Evolutionary conservation across 1,139 yeast genomes (phyloP), one percentile per base, ranked within the genome.

Genomic region (Waltiozyma solani): DNA sequence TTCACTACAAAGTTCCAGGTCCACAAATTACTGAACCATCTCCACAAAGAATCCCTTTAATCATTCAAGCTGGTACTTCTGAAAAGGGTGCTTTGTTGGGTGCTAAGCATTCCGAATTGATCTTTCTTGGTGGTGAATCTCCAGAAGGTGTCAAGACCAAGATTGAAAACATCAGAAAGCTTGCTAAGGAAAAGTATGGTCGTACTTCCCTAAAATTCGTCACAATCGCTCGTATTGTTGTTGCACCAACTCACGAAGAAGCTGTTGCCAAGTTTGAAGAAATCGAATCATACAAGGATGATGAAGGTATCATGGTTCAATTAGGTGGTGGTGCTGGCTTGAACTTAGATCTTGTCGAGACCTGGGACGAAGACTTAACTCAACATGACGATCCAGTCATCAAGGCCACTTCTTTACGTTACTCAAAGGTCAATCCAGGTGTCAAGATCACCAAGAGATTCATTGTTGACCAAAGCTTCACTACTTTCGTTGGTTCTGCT

Each of bases 21-120:
- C 71, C 71, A 10, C 58, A 51, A 41, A 62, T 67, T 36, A 58
- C 67, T 11, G 64, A 62, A 37, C 73, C 72, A 19, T 60, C 69
- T 12, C 66, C 65, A 13, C 71, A 66, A 43, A 62, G 71, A 51
- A 51, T 67, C 18, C 73, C 73, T 3, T 62, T 67, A 17, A 57
- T 69, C 38, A 58, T 68, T 35, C 74, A 69, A 49, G 74, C 74
- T 2, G 75, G 75, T 26, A 60, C 71, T 13, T 67, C 73, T 3
- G 54, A 60, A 30, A 62, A 62, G 29, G 74, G 74, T 24, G 58
- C 57, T 37, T 60, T 60, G 5, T 59, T 65, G 46, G 73, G 71
- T 30, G 73, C 74, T 19, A 62, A 62, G 44, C 63, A 66, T 48
- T 73, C 69, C 9, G 73, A 68, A 45, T 57, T 61, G 11, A 66